Evolutionary conservation across 345 rosid genomes (phyloP).

Genomic region (Fremontodendron californicum): DNA sequence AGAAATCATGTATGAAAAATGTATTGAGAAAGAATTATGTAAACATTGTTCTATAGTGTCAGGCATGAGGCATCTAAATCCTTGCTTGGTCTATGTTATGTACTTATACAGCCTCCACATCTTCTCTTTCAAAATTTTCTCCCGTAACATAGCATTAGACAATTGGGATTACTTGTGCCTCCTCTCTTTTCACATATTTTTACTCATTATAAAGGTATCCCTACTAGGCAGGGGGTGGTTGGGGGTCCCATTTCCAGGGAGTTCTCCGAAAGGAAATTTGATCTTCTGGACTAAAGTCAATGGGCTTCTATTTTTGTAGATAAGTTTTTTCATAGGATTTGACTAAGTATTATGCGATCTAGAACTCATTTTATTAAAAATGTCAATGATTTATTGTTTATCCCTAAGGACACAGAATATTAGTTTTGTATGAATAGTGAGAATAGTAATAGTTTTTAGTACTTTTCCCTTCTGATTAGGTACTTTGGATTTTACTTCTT

Average conservation of each 20-base stretch:
- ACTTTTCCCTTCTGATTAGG: background rate
- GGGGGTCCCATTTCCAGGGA: background rate
- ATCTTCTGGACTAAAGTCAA: background rate
- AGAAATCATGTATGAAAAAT: too few species aligned
- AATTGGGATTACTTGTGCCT: background rate
- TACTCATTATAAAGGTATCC: background rate
- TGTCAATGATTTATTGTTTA: background rate
- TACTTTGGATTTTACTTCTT: conserved; percentile 12
- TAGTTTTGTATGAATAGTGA: background rate
- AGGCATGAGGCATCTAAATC: background rate
- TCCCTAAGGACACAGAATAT: background rate
- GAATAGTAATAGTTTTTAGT: background rate
- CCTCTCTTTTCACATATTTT: background rate
- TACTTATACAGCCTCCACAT: background rate
- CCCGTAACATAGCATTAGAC: background rate
- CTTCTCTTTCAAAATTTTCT: background rate
- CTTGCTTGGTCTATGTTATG: background rate
- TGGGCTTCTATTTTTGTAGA: background rate
- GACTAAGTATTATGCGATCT: background rate
- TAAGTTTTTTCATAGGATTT: background rate
- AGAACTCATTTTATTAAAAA: background rate
- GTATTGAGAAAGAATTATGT: background rate
- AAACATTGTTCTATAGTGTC: background rate
- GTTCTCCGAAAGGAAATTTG: background rate
- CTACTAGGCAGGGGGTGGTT: background rate